Conservation (phyloP, 208 protist genomes). For the Leishmania tropica region DNA sequence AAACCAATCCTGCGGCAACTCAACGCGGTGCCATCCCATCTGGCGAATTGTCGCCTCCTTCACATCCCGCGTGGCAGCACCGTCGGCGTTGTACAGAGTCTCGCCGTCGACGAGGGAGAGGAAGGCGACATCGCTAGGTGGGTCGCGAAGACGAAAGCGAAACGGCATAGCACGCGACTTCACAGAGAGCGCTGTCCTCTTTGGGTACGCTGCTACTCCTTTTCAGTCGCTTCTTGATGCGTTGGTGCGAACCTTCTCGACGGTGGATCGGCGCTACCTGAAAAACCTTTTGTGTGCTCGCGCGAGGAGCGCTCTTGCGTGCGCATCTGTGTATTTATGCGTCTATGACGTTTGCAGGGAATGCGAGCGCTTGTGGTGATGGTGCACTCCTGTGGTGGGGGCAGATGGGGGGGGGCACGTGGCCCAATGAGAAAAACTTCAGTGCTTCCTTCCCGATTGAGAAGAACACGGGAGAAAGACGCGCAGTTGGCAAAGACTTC, state of each 20-base stretch:
- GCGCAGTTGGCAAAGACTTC: background rate
- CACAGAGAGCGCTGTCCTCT: background rate
- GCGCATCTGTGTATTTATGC: background rate
- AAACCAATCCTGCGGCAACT: conserved; percentile 73
- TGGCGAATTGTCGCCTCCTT: conserved; percentile 71
- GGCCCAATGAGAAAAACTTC: background rate
- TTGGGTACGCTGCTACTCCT: background rate
- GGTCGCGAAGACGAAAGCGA: conserved; percentile 52
- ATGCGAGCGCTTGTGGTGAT: background rate
- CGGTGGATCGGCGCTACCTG: background rate
- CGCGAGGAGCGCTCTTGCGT: background rate
- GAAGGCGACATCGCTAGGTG: conserved; percentile 72
- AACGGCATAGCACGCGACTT: conserved; percentile 50
- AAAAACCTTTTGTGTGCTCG: background rate
- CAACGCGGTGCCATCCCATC: conserved; percentile 63
- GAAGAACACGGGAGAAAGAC: background rate
- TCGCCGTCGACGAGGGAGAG: conserved; percentile 69
- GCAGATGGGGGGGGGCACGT: background rate
- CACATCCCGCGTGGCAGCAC: conserved; percentile 25
- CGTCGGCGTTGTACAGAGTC: conserved; percentile 58
- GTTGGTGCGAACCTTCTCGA: background rate
- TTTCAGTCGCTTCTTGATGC: background rate
- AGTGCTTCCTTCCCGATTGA: background rate
- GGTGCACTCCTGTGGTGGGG: background rate
- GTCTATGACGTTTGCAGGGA: background rate